phyloP scores from a whole-genome alignment of 768 basidiomycete species.

The Phlegmacium glaucopus region DNA sequence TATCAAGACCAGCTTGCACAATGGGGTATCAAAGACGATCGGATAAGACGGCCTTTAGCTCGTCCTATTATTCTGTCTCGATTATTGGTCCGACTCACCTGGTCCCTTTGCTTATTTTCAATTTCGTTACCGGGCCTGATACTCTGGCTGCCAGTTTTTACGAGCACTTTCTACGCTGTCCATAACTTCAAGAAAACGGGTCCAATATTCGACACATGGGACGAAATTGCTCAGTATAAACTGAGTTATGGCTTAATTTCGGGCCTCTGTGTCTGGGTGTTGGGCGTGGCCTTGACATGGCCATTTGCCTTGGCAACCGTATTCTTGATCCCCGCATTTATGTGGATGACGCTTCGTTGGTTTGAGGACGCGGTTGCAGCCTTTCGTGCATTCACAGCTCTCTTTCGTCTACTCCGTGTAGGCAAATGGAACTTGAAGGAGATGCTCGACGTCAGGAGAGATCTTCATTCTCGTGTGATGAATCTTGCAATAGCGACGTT shows the following conservation, averaged over 20 bases:
- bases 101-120: slow-evolving; percentile 58
- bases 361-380: slow-evolving; percentile 80
- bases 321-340: slow-evolving; percentile 62
- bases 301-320: slow-evolving; percentile 57
- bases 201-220: slow-evolving; percentile 82
- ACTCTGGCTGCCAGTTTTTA: slow-evolving; percentile 82
- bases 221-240: slow-evolving; percentile 89
- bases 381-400: slow-evolving; percentile 66
- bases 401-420: slow-evolving; percentile 59
- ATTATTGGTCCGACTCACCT: slow-evolving; percentile 59
- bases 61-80: slow-evolving; percentile 56
- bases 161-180: slow-evolving; percentile 65
- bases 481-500: slow-evolving; percentile 55
- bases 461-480: slow-evolving; percentile 64
- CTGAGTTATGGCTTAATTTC: slow-evolving; percentile 79
- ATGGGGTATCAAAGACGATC: slow-evolving; percentile 82
- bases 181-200: slow-evolving; percentile 78
- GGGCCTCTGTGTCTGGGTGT: slow-evolving; percentile 65
- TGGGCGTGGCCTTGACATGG: slow-evolving; percentile 53
- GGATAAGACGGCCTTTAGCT: slow-evolving; percentile 64
- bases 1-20: slow-evolving; percentile 72
- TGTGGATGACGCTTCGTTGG: slow-evolving; percentile 93
- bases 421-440: slow-evolving; percentile 53
- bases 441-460: slow-evolving; percentile 51
- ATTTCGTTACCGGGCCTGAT: slow-evolving; percentile 73